phyloP scores from a whole-genome alignment of 2,329 filamentous ascomycete genomes.

The Ciborinia camelliae region DNA sequence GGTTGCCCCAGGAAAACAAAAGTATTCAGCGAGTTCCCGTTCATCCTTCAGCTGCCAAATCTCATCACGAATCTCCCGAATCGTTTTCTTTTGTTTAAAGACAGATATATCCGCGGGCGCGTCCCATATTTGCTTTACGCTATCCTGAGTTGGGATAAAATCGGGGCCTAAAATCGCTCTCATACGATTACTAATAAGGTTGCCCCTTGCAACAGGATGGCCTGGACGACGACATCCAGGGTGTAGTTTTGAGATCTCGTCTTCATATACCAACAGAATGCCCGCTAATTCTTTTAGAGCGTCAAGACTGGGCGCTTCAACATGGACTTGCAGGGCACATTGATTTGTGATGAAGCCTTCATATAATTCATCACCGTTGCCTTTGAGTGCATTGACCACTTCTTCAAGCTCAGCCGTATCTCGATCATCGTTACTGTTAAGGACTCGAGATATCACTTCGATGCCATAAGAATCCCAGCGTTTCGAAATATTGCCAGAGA shows the following conservation, averaged over 20 bases:
- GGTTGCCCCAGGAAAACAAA: constrained; percentile 21
- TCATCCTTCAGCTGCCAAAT: background rate
- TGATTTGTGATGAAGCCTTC: constrained; percentile 32
- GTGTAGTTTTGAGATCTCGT: constrained; percentile 30
- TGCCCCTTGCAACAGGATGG: constrained; percentile 19
- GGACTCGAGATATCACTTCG: constrained; percentile 28
- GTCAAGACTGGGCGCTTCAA: constrained; percentile 26
- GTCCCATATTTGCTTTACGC: background rate
- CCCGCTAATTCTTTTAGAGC: constrained; percentile 28
- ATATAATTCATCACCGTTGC: constrained; percentile 10
- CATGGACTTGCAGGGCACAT: constrained; percentile 32
- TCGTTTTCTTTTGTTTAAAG: background rate
- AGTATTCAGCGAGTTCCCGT: background rate
- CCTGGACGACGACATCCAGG: constrained; percentile 27
- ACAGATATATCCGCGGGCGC: background rate
- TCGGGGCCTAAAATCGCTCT: background rate
- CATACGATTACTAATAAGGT: constrained; percentile 28
- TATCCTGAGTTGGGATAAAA: background rate
- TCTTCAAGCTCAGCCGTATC: constrained; percentile 21
- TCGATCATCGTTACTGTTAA: constrained; percentile 14
- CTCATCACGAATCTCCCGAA: constrained; percentile 4
- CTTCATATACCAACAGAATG: constrained; percentile 32
- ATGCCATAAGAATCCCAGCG: constrained; percentile 32
- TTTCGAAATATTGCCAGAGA: background rate
- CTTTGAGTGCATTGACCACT: constrained; percentile 22